Evolutionary conservation across 2,329 filamentous ascomycete species (phyloP).

Genomic region (Periglandula ipomoeae): DNA sequence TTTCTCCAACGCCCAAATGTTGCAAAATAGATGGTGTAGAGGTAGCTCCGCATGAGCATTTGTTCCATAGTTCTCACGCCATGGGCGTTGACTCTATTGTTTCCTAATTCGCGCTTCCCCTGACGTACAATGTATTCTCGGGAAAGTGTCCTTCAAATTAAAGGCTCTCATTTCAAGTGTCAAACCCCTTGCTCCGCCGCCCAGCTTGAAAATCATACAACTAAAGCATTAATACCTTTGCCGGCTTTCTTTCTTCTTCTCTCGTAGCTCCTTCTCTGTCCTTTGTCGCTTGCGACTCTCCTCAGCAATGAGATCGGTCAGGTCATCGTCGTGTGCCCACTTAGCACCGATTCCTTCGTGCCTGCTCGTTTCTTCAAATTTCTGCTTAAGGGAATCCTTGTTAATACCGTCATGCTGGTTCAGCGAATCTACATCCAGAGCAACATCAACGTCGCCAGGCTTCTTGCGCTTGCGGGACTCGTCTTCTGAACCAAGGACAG

Average conservation of each 20-base stretch:
- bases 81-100: too few species aligned
- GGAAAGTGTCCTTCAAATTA: too few species aligned
- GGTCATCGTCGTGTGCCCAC: conserved; percentile 74
- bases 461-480: conserved; percentile 82
- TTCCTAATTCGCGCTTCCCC: too few species aligned
- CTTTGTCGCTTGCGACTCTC: conserved; percentile 87
- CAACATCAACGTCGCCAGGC: conserved; percentile 88
- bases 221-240: conserved; percentile 35
- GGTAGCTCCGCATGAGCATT: neutral
- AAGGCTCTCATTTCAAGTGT: too few species aligned
- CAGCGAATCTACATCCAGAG: conserved; percentile 77
- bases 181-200: neutral
- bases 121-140: too few species aligned
- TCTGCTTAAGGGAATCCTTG: conserved; percentile 72
- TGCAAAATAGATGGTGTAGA: neutral
- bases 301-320: conserved; percentile 92
- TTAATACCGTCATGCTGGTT: conserved; percentile 65
- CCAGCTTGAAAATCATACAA: neutral
- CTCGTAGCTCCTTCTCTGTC: conserved; percentile 70
- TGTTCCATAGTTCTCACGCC: too few species aligned
- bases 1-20: neutral
- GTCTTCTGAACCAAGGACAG: conserved; percentile 73
- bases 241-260: conserved; percentile 51
- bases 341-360: conserved; percentile 59
- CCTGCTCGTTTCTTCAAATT: conserved; percentile 65